These are phyloP conservation scores for Oenanthe sinensis DNA, from an alignment of 129 eudicot species.

Conservation along the genomic window DNA sequence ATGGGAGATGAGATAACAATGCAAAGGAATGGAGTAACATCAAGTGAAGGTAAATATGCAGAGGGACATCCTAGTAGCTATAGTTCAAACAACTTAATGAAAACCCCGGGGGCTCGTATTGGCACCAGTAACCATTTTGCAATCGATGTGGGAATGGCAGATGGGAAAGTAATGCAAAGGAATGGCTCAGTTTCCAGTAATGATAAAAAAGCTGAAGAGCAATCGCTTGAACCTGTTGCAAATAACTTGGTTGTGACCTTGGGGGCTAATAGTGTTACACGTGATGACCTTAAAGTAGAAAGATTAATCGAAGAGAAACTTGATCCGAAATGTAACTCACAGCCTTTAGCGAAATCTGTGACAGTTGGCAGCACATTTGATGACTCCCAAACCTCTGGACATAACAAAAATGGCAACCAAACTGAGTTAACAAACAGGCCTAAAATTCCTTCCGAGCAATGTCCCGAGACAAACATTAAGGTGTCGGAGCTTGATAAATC, in stretches of 20 bases:
- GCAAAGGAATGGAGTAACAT: slow-evolving; percentile 18
- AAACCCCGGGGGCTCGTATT: slow-evolving; percentile 16
- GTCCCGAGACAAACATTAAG: slow-evolving; percentile 17
- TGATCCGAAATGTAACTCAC: slow-evolving; percentile 18
- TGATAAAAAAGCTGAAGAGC: slow-evolving; percentile 20
- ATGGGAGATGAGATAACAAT: slow-evolving; percentile 11
- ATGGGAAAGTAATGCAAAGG: slow-evolving; percentile 18
- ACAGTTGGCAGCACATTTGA: slow-evolving; percentile 11
- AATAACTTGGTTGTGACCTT: slow-evolving; percentile 14
- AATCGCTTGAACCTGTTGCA: slow-evolving; percentile 18
- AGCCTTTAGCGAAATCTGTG: slow-evolving; percentile 24
- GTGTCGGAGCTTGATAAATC: slow-evolving; percentile 19
- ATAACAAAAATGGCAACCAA: slow-evolving; percentile 15
- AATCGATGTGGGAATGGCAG: slow-evolving; percentile 16
- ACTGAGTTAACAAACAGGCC: slow-evolving; percentile 11
- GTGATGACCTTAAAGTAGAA: slow-evolving; percentile 19
- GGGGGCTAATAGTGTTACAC: slow-evolving; percentile 17
- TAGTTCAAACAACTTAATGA: slow-evolving; percentile 13
- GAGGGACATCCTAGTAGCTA: slow-evolving; percentile 22
- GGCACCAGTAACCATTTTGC: slow-evolving; percentile 21
- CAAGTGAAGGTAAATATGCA: slow-evolving; percentile 16
- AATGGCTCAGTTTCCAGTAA: slow-evolving; percentile 17
- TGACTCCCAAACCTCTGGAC: slow-evolving; percentile 16
- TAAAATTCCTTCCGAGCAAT: slow-evolving; percentile 17
- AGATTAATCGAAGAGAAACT: slow-evolving; percentile 28